These are phyloP conservation scores for Abortiporus biennis DNA, from an alignment of 1,284 basidiomycete species.

Conservation along the genomic window DNA sequence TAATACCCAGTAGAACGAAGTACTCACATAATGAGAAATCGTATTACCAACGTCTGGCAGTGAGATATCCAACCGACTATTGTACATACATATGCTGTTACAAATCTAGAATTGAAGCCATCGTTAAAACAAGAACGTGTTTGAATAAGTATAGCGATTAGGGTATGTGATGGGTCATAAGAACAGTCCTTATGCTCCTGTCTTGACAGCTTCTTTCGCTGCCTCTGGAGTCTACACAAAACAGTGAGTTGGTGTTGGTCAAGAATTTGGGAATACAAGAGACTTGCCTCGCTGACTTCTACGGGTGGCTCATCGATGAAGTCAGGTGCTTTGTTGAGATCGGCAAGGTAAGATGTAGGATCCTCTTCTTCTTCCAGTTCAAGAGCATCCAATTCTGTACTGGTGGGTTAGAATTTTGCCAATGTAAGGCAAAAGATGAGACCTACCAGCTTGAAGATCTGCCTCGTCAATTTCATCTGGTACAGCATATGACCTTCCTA, in stretches of 20 bases:
- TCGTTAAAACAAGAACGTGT: too few species aligned
- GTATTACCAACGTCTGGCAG: too few species aligned
- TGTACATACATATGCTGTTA: too few species aligned
- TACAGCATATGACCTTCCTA: conserved; percentile 92
- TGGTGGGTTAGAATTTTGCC: conserved; percentile 7
- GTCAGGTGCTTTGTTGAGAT: conserved; percentile 83
- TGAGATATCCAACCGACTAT: too few species aligned
- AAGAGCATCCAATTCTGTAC: conserved; percentile 82
- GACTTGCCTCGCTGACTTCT: conserved; percentile 52
- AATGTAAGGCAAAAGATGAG: conserved; percentile 6
- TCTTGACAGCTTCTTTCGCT: conserved; percentile 25
- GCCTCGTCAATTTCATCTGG: conserved; percentile 98
- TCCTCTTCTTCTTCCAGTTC: conserved; percentile 87
- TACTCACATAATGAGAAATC: not conserved
- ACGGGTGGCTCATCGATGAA: conserved; percentile 83
- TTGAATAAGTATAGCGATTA: too few species aligned
- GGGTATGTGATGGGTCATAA: not conserved
- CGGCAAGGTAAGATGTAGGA: conserved; percentile 78
- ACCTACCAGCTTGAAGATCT: conserved; percentile 90
- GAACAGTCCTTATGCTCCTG: conserved; percentile 16
- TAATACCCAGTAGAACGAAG: not conserved
- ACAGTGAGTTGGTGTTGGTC: not conserved
- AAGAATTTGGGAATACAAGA: not conserved
- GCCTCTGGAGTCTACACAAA: conserved; percentile 10
- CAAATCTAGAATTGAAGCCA: not conserved